These are phyloP conservation scores for Phaffia rhodozyma DNA, from an alignment of 1,284 basidiomycete species.

Conservation along the genomic window DNA sequence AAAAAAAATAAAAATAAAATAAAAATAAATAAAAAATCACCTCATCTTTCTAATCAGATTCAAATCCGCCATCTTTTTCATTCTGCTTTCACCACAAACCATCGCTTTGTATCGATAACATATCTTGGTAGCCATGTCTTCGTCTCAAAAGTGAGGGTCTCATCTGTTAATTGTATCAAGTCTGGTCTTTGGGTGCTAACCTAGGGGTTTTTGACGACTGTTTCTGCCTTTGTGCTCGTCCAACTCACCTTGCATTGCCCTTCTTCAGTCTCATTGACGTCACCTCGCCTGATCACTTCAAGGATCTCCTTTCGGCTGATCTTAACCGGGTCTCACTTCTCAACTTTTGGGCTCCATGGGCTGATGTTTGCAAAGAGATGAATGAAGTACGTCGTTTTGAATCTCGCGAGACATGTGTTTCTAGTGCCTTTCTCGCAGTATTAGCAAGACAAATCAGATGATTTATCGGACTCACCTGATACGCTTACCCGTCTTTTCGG, in stretches of 20 bases:
- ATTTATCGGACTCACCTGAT: conserved; percentile 20
- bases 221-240: background rate
- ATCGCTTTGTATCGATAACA: too few species aligned
- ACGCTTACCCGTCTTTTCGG: background rate
- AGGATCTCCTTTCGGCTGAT: conserved; percentile 58
- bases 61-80: too few species aligned
- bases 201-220: too few species aligned
- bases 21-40: too few species aligned
- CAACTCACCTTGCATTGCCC: too few species aligned
- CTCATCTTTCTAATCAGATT: too few species aligned
- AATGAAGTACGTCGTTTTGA: conserved; percentile 40
- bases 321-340: conserved; percentile 67
- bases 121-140: too few species aligned
- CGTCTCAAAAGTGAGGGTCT: too few species aligned
- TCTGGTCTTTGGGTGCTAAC: too few species aligned
- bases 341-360: conserved; percentile 91
- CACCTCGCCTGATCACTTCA: conserved; percentile 57
- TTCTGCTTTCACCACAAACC: too few species aligned
- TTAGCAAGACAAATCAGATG: conserved; percentile 13
- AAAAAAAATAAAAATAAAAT: too few species aligned
- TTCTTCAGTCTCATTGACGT: conserved; percentile 39
- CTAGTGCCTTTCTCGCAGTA: background rate
- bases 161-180: too few species aligned
- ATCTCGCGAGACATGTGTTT: background rate
- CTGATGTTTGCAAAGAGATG: conserved; percentile 76